A percentile compares a stretch with the other conserved stretches of the same genome.
phyloP scores from a whole-genome alignment of 148 eudicot genomes.

The Chenopodium formosanum region DNA sequence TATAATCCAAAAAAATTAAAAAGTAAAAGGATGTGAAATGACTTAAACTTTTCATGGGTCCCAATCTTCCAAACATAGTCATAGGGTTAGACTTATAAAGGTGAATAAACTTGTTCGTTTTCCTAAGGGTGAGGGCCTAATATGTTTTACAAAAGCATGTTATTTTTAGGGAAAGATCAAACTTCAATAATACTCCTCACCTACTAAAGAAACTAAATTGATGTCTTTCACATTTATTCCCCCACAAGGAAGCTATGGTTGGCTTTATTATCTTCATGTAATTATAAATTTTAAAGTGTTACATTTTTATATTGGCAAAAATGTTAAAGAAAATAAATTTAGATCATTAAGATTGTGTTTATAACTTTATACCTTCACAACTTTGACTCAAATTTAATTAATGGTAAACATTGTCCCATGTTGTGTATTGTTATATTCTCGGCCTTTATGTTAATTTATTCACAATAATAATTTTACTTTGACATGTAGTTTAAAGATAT shows the following conservation, averaged over 20 bases:
- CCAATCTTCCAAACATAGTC: background rate
- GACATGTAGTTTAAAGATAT: too few relatives aligned
- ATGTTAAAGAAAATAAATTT: background rate
- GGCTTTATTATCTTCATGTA: background rate
- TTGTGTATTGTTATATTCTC: too few relatives aligned
- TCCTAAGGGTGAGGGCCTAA: constrained; percentile 1
- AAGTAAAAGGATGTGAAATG: background rate
- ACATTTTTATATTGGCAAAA: background rate
- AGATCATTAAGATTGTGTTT: background rate
- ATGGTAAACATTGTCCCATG: too few relatives aligned
- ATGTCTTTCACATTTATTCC: constrained; percentile 3
- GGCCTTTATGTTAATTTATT: too few relatives aligned
- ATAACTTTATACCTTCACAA: background rate
- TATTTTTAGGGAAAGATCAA: constrained; percentile 3
- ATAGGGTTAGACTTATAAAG: constrained; percentile 4
- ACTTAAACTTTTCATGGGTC: constrained; percentile 1
- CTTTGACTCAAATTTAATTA: background rate
- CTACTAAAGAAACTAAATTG: constrained; percentile 1
- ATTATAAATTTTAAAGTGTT: background rate
- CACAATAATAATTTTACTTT: too few relatives aligned
- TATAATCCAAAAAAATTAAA: background rate
- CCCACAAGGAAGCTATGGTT: background rate
- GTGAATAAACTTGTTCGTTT: background rate
- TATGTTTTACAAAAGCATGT: constrained; percentile 3
- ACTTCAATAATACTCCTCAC: constrained; percentile 12